A percentile compares a stretch with the other conserved stretches of the same genome.
These are phyloP conservation scores for Leccinum pellstonianum DNA, from an alignment of 768 basidiomycete genomes.

Conservation along the genomic window DNA sequence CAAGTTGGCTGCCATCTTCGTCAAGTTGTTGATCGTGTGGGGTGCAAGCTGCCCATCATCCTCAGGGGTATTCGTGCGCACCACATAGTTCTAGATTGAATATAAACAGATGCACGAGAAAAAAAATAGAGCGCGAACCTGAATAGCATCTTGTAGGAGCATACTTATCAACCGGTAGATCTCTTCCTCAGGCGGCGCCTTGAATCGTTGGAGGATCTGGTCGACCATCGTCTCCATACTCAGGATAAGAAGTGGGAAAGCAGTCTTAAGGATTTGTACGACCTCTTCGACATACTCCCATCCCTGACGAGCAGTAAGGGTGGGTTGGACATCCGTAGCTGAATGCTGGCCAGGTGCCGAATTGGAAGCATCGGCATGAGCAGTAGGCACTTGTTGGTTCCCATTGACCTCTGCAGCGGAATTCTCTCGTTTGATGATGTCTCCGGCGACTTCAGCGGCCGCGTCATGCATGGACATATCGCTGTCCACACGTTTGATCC, in stretches of 20 bases:
- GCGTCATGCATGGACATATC: conserved; percentile 32
- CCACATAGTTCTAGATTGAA: conserved; percentile 56
- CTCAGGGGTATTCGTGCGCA: conserved; percentile 61
- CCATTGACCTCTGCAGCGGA: conserved; percentile 22
- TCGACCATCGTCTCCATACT: conserved; percentile 98
- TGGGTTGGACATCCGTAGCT: conserved; percentile 22
- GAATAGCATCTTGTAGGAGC: conserved; percentile 82
- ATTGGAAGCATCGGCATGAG: conserved; percentile 21
- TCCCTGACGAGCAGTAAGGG: conserved; percentile 56
- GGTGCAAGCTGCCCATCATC: conserved; percentile 65
- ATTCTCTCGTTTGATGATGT: conserved; percentile 27
- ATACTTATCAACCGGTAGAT: conserved; percentile 89
- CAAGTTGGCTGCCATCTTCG: conserved; percentile 61
- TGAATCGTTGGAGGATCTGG: conserved; percentile 87
- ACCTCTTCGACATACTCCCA: conserved; percentile 94
- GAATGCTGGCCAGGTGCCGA: conserved; percentile 15
- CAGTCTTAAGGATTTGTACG: conserved; percentile 89
- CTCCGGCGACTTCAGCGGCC: conserved; percentile 27
- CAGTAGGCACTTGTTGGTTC: conserved; percentile 20
- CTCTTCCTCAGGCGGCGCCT: conserved; percentile 87
- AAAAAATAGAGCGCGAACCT: conserved; percentile 45
- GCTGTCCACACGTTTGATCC: conserved; percentile 31
- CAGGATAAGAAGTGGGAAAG: conserved; percentile 90
- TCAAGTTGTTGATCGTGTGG: conserved; percentile 54
- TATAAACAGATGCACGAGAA: neutral